These are phyloP conservation scores for Xylaria scruposa DNA, from an alignment of 495 filamentous ascomycete genomes.

Conservation along the genomic window DNA sequence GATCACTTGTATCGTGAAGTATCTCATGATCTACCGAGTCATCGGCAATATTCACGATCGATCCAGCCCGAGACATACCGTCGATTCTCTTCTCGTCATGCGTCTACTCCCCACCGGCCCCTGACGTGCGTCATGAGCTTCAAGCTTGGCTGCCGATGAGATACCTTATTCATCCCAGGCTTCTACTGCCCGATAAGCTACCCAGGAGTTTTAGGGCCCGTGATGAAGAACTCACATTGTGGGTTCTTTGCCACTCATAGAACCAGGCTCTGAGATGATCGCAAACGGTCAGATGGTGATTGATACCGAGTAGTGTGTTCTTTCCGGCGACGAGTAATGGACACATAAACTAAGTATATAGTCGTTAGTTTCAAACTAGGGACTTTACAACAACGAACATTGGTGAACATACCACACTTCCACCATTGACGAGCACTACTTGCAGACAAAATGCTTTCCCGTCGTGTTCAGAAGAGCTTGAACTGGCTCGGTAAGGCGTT, in stretches of 20 bases:
- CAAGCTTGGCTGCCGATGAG: neutral
- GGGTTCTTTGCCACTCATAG: neutral
- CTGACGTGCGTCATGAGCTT: neutral
- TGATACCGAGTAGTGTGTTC: neutral
- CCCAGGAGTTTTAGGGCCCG: neutral
- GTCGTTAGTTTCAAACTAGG: neutral
- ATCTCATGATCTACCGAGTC: neutral
- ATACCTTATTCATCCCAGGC: neutral
- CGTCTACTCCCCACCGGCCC: neutral
- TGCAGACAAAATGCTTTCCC: conserved; percentile 9
- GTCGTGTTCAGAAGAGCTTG: conserved; percentile 10
- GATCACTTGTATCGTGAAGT: neutral
- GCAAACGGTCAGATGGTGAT: neutral
- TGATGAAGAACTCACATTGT: neutral
- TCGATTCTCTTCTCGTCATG: neutral
- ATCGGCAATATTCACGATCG: neutral
- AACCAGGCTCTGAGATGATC: neutral
- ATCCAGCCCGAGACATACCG: neutral
- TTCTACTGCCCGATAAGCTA: neutral
- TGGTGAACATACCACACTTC: neutral
- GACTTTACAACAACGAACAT: neutral
- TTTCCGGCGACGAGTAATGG: neutral
- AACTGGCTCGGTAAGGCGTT: conserved; percentile 6
- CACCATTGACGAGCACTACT: neutral
- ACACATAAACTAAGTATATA: neutral